Percentiles rank a stretch among this genome's conserved stretches.
Conservation (phyloP, 1,284 basidiomycete species). For the Boletus smithii region DNA sequence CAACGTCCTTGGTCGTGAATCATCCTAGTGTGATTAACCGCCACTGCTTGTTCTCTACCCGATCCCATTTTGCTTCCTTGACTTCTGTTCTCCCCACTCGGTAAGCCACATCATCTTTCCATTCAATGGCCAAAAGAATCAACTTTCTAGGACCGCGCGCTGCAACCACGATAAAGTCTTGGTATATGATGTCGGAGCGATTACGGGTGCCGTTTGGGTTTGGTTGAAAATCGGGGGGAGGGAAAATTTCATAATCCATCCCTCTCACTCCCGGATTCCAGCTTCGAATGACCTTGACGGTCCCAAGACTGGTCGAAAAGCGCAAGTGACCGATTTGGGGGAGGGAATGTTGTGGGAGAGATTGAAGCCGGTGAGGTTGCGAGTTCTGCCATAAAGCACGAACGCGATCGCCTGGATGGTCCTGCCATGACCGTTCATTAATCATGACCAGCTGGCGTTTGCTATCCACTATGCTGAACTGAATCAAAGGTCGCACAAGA, state of each 20-base stretch:
- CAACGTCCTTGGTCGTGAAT: too few relatives aligned
- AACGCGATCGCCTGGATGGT: not conserved
- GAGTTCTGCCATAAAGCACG: not conserved
- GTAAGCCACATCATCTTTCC: constrained; percentile 18
- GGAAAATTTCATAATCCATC: not conserved
- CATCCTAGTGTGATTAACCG: constrained; percentile 15
- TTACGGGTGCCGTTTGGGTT: not conserved
- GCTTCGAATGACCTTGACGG: not conserved
- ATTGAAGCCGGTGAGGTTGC: not conserved
- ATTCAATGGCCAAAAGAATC: constrained; percentile 19
- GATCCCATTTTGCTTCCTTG: constrained; percentile 3
- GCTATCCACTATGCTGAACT: constrained; percentile 15
- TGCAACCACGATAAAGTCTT: constrained; percentile 22
- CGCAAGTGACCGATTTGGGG: constrained; percentile 6
- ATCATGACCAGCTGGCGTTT: constrained; percentile 4
- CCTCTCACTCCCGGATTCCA: not conserved
- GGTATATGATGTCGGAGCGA: constrained; percentile 7
- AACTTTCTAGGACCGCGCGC: not conserved
- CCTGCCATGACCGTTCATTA: not conserved
- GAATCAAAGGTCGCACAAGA: not conserved
- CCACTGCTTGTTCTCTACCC: constrained; percentile 20
- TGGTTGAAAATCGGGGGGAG: not conserved
- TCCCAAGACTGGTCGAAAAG: constrained; percentile 20
- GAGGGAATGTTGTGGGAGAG: not conserved
- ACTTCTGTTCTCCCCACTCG: constrained; percentile 10